Conservation (phyloP, 495 filamentous ascomycete species). For the Penicillium macrosclerotiorum region DNA sequence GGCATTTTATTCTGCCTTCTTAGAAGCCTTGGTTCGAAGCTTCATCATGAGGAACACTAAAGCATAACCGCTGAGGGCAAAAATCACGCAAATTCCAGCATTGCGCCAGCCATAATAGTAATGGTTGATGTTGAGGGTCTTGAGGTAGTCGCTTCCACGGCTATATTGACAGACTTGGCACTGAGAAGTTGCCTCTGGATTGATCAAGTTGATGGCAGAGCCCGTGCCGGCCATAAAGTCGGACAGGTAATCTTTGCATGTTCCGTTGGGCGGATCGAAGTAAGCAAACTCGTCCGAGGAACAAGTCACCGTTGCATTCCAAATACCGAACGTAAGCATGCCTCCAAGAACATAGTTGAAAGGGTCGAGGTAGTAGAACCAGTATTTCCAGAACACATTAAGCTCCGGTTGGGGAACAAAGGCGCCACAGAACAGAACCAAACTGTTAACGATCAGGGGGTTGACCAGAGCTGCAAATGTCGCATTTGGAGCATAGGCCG, state of each 20-base stretch:
- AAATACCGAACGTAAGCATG: conserved; percentile 55
- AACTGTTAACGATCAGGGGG: background rate
- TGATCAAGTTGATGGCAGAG: conserved; percentile 47
- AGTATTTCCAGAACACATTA: conserved; percentile 64
- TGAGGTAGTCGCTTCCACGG: conserved; percentile 35
- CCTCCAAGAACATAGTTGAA: conserved; percentile 64
- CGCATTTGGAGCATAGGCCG: background rate
- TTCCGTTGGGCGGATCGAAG: conserved; percentile 48
- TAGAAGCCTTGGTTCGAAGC: conserved; percentile 31
- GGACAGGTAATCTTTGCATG: conserved; percentile 56
- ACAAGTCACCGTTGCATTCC: conserved; percentile 54
- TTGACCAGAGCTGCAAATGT: background rate
- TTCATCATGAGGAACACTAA: conserved; percentile 50
- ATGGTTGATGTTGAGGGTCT: conserved; percentile 32
- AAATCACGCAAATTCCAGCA: conserved; percentile 42
- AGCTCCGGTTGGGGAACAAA: conserved; percentile 35
- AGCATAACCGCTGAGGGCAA: conserved; percentile 41
- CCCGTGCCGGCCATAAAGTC: conserved; percentile 46
- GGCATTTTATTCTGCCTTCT: conserved; percentile 37
- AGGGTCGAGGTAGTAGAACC: conserved; percentile 70
- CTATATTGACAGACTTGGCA: conserved; percentile 60
- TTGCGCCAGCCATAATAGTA: conserved; percentile 43
- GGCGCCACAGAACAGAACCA: background rate
- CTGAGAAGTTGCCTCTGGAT: conserved; percentile 44
- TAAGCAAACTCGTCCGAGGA: conserved; percentile 51